Evolutionary conservation across 352 stramenopile species (phyloP), one percentile per base, ranked within the genome.

Genomic region (Elongisporangium undulatum): DNA sequence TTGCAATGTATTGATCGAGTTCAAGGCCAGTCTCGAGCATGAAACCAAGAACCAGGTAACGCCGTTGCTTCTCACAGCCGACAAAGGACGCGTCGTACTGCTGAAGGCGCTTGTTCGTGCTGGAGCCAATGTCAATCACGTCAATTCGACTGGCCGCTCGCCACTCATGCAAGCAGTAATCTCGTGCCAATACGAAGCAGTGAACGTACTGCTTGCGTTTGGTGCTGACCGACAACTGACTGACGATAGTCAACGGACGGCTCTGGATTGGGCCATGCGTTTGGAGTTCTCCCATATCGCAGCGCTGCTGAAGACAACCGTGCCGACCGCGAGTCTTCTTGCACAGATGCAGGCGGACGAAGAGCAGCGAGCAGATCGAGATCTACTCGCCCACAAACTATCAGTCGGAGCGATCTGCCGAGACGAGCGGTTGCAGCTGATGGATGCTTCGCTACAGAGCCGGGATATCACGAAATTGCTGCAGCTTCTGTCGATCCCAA

Each of bases 121-220:
- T 51, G 77, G 70, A 17, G 77, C 67, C 5, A 55, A 72, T 58
- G 71, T 78, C 2, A 65, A 89, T 39, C 56, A 61, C 10, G 51
- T 62, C 9, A 78, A 79, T 48, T 5, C 39, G 8, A 45, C 45
- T 7, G 67, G 67, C 17, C 61, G 71, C 15, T 76, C 79, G 4
- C 50, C 75, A 15, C 53, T 90, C 12, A 82, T 85, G 7, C 77
- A 90, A 63, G 77, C 79, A 8, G 63, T 71, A 16, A 62, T 81
- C 1, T 72, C 70, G 0, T 63, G 72, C 12, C 79, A 88, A 26
- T 60, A 67, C 20, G 67, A 79, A 6, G 59, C 70, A 13, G 57
- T 70, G 16, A 66, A 61, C 8, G 66, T 80, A 15, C 56, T 92
- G 0, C 41, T 90, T 10, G 78, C 79, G 0, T 76, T 75, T 55